A percentile compares a stretch with the other conserved stretches of the same genome.
These are phyloP conservation scores for Neofusicoccum parvum DNA, from an alignment of 2,329 filamentous ascomycete genomes.

Conservation along the genomic window DNA sequence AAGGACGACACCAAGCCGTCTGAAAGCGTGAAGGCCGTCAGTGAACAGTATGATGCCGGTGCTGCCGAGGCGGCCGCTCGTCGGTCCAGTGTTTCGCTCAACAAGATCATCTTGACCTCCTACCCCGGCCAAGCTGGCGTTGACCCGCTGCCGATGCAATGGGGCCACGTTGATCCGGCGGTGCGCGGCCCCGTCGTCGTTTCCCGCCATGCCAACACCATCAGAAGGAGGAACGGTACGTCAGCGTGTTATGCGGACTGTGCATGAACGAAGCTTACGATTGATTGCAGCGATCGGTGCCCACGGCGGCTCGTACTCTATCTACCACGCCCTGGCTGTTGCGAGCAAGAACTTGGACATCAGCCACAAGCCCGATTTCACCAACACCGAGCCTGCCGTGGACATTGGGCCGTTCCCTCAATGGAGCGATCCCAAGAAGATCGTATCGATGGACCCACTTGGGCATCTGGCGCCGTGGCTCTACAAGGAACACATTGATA, in stretches of 20 bases:
- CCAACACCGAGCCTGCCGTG: slow-evolving; percentile 89
- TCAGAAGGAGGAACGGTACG: slow-evolving; percentile 77
- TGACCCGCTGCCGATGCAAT: slow-evolving; percentile 84
- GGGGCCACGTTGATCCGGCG: slow-evolving; percentile 76
- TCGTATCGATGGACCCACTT: slow-evolving; percentile 95
- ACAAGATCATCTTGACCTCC: slow-evolving; percentile 72
- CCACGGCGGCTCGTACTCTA: slow-evolving; percentile 89
- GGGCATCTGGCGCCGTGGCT: slow-evolving; percentile 86
- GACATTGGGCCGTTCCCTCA: slow-evolving; percentile 85
- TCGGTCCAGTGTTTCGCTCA: slow-evolving; percentile 46
- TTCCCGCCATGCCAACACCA: slow-evolving; percentile 72
- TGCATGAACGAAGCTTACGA: neutral
- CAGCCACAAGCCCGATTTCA: slow-evolving; percentile 77
- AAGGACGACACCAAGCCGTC: slow-evolving; percentile 36
- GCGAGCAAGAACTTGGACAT: slow-evolving; percentile 85
- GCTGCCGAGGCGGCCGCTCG: slow-evolving; percentile 34
- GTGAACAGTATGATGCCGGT: slow-evolving; percentile 42
- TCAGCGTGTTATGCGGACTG: slow-evolving; percentile 2
- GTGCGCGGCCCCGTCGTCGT: slow-evolving; percentile 87
- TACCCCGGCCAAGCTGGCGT: slow-evolving; percentile 95
- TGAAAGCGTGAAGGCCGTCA: slow-evolving; percentile 39
- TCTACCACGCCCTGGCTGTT: slow-evolving; percentile 91
- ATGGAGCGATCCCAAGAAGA: slow-evolving; percentile 90
- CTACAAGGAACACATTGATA: slow-evolving; percentile 75
- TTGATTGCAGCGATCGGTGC: slow-evolving; percentile 61